Conservation (phyloP, 805 yeast genomes). For the Candida maris region DNA sequence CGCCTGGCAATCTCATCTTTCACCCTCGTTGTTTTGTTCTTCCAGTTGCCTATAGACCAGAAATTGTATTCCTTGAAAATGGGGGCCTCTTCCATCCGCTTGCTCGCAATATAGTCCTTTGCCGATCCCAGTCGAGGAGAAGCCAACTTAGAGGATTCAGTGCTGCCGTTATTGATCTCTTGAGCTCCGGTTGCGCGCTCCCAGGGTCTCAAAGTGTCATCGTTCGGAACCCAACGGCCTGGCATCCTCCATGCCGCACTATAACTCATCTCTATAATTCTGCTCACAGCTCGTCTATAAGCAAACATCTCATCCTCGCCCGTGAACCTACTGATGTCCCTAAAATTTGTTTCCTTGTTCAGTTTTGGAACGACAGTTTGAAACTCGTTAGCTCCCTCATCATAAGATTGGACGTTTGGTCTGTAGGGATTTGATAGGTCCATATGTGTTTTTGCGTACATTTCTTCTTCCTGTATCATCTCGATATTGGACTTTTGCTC, state of each 20-base stretch:
- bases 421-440: slow-evolving; percentile 62
- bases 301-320: slow-evolving; percentile 80
- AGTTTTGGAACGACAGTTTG: slow-evolving; percentile 17
- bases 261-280: slow-evolving; percentile 43
- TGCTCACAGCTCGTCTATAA: slow-evolving; percentile 63
- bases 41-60: slow-evolving; percentile 71
- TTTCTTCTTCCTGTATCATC: slow-evolving; percentile 59
- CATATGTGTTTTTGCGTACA: slow-evolving; percentile 60
- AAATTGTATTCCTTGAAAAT: slow-evolving; percentile 45
- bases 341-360: slow-evolving; percentile 35
- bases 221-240: slow-evolving; percentile 54
- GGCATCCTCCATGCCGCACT: slow-evolving; percentile 44
- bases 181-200: slow-evolving; percentile 27
- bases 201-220: slow-evolving; percentile 55
- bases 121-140: not conserved
- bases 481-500: slow-evolving; percentile 23
- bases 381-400: slow-evolving; percentile 40
- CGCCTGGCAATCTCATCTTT: slow-evolving; percentile 52
- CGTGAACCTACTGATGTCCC: slow-evolving; percentile 54
- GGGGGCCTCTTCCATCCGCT: slow-evolving; percentile 32
- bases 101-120: slow-evolving; percentile 10
- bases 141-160: not conserved
- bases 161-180: slow-evolving; percentile 5
- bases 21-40: slow-evolving; percentile 40
- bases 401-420: slow-evolving; percentile 65